Conservation (phyloP, 169 alveolate genomes). For the Eimeria praecox region DNA sequence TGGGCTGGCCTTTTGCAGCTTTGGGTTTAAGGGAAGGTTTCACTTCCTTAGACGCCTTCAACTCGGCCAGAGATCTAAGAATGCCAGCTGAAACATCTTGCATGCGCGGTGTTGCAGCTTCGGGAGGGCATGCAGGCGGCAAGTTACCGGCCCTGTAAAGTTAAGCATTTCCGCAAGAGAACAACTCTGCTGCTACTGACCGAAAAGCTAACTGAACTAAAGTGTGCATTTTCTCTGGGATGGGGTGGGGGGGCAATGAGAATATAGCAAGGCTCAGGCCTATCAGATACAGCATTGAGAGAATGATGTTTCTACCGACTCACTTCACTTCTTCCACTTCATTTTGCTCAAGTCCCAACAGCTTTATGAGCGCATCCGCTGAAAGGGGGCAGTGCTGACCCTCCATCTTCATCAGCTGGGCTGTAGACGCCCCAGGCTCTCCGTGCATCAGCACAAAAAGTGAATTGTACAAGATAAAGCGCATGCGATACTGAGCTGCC, state of each 20-base stretch:
- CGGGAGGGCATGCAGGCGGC: slow-evolving; percentile 69
- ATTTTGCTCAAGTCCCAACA: slow-evolving; percentile 17
- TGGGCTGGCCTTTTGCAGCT: background rate
- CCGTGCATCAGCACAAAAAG: slow-evolving; percentile 54
- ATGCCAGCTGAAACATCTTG: slow-evolving; percentile 31
- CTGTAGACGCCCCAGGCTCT: background rate
- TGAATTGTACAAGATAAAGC: slow-evolving; percentile 64
- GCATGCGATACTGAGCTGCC: slow-evolving; percentile 80
- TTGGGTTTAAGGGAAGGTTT: background rate
- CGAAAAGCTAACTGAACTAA: background rate
- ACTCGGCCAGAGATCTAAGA: background rate
- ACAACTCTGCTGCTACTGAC: background rate
- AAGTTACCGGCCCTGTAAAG: slow-evolving; percentile 40
- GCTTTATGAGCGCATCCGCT: slow-evolving; percentile 55
- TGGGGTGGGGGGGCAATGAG: background rate
- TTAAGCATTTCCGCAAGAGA: background rate
- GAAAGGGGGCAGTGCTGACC: slow-evolving; percentile 59
- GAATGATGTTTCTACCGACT: background rate
- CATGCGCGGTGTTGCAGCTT: slow-evolving; percentile 70
- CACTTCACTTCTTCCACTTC: slow-evolving; percentile 59
- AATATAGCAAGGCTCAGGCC: background rate
- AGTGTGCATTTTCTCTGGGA: no score
- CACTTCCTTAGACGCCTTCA: background rate
- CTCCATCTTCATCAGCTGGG: background rate
- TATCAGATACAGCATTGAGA: background rate